A percentile compares a stretch with the other conserved stretches of the same genome.
These are phyloP conservation scores for Chrysanthemum seticuspe DNA, from an alignment of 129 eudicot species.

Conservation along the genomic window DNA sequence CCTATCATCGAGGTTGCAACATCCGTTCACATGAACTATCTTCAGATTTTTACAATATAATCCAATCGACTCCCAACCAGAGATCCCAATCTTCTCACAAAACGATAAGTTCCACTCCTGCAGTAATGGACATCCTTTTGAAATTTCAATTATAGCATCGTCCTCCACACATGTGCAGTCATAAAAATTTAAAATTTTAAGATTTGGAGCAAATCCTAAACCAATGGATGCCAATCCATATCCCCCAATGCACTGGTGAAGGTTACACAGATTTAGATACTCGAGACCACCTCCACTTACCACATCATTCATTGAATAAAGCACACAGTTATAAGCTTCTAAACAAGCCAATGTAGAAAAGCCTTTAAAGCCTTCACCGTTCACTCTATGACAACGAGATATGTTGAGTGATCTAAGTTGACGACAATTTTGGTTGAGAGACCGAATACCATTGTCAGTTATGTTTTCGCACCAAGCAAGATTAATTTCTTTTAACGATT, in stretches of 20 bases:
- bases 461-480: conserved; percentile 43
- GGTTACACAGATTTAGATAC: conserved; percentile 44
- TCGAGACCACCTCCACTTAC: conserved; percentile 65
- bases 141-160: conserved; percentile 39
- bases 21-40: conserved; percentile 56
- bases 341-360: conserved; percentile 52
- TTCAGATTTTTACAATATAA: conserved; percentile 46
- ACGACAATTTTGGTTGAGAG: conserved; percentile 40
- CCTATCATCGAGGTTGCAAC: conserved; percentile 44
- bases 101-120: conserved; percentile 66
- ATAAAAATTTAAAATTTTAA: conserved; percentile 43
- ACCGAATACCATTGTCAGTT: conserved; percentile 49
- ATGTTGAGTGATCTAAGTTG: conserved; percentile 45
- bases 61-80: conserved; percentile 65
- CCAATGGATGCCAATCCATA: conserved; percentile 31
- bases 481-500: conserved; percentile 43
- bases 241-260: conserved; percentile 12
- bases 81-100: conserved; percentile 41
- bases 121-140: conserved; percentile 56
- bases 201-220: conserved; percentile 32
- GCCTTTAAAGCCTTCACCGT: conserved; percentile 57
- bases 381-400: conserved; percentile 34
- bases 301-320: conserved; percentile 39
- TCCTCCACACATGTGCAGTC: conserved; percentile 38
- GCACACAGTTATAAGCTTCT: conserved; percentile 61